A percentile compares a stretch with the other conserved stretches of the same genome.
Conservation (phyloP, 768 basidiomycete species). For the Boletales sp. region DNA sequence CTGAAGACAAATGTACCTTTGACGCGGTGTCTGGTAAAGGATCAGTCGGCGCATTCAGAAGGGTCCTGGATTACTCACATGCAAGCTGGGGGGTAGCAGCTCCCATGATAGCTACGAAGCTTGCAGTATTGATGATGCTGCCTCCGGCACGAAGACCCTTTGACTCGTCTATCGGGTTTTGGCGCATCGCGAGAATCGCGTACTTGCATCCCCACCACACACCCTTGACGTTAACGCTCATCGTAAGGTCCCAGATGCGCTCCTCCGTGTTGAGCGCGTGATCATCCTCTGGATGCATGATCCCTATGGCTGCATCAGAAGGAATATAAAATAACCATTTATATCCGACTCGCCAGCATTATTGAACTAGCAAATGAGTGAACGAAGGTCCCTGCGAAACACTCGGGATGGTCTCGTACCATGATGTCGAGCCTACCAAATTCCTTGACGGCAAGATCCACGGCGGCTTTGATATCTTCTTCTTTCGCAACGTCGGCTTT, state of each 20-base stretch:
- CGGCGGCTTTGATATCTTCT: slow-evolving; percentile 74
- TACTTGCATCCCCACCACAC: slow-evolving; percentile 99
- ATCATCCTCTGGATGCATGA: slow-evolving; percentile 96
- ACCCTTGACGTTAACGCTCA: slow-evolving; percentile 95
- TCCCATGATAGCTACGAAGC: slow-evolving; percentile 93
- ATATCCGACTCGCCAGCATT: slow-evolving; percentile 62
- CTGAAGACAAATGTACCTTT: slow-evolving; percentile 53
- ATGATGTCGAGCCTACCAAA: slow-evolving; percentile 96
- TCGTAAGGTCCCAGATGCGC: slow-evolving; percentile 90
- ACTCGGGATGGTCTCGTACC: slow-evolving; percentile 44
- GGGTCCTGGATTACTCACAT: slow-evolving; percentile 44
- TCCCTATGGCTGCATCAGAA: slow-evolving; percentile 48
- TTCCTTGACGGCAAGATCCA: slow-evolving; percentile 72
- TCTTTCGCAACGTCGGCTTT: slow-evolving; percentile 91
- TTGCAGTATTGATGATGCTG: slow-evolving; percentile 97
- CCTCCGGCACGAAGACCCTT: slow-evolving; percentile 80
- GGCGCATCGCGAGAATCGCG: slow-evolving; percentile 93
- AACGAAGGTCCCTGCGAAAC: background rate
- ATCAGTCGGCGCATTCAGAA: slow-evolving; percentile 1
- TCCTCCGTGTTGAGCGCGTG: slow-evolving; percentile 96
- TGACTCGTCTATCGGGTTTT: slow-evolving; percentile 78
- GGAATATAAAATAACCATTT: background rate
- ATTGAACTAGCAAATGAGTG: slow-evolving; percentile 64
- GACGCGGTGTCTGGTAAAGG: slow-evolving; percentile 78
- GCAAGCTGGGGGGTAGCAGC: slow-evolving; percentile 99